Base-by-base conservation (phyloP, 2,329 filamentous ascomycete genomes). In the Ophiostoma tasmaniense region DNA sequence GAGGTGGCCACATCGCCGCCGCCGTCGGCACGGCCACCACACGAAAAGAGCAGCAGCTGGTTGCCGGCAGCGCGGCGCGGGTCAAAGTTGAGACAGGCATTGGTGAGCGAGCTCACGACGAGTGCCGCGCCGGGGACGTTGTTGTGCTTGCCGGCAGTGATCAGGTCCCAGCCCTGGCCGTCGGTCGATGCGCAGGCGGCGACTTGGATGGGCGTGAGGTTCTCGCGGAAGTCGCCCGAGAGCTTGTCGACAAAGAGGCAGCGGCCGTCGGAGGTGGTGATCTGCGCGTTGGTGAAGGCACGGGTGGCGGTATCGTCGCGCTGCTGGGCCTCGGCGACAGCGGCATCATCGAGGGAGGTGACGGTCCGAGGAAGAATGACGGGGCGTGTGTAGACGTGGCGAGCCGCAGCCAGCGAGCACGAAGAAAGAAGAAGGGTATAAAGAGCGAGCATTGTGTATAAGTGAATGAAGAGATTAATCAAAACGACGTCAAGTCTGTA, bases 81-180 rank as follows among this genome's bases (percentile, higher is more conserved):
- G 72, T 88, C 85, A 71, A 85, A 85, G 77, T 85, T 87, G 73
- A 86, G 77, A 73, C 85, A 87, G 61, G 84, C 85, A 74, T 86
- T 81, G 1, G 85, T 87, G 72, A 85, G 75, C 3, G 83, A 83
- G 78, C 81, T 87, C 61, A 87, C 85, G 50, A 87, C 73, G 65
- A 87, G 78, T 73, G 82, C 81, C 5, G 81, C 79, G 45, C 79
- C 78, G 52, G 78, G 73, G 39, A 76, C 78, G 72, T 84, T 76
- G 71, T 84, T 83, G 74, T 87, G 85, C 72, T 80, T 80, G 28
- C 84, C 85, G 7, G 77, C 74, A 0, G 82, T 83, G 71, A 83
- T 80, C 72, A 82, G 73, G 68, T 83, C 81, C 79, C 80, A 83
- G n/a, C 77, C 77, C 71, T 83, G 79, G 8, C 79, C 81, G 35